phyloP scores from a whole-genome alignment of 192 early-diverging fungal species.

The Haplosporangium gracile region DNA sequence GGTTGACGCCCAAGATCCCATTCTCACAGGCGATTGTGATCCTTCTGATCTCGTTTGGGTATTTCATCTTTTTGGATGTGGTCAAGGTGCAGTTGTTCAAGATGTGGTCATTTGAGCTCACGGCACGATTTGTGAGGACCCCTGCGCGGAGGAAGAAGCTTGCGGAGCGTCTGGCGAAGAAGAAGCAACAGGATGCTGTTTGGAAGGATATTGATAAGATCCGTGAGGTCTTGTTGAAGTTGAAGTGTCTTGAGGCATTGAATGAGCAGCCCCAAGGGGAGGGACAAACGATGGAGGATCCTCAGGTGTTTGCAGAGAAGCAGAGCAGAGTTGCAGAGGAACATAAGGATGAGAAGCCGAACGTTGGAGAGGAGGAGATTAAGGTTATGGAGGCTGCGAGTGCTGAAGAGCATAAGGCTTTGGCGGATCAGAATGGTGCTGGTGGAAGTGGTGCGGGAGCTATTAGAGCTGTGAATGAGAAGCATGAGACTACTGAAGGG shows the following conservation, averaged over 20 bases:
- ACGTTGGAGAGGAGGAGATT: background rate
- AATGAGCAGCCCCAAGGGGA: slow-evolving; percentile 22
- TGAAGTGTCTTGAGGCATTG: slow-evolving; percentile 52
- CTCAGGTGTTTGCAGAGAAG: slow-evolving; percentile 10
- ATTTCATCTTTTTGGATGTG: slow-evolving; percentile 86
- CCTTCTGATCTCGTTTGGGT: slow-evolving; percentile 79
- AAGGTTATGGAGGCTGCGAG: slow-evolving; percentile 1
- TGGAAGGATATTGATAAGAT: slow-evolving; percentile 53
- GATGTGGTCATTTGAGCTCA: slow-evolving; percentile 91
- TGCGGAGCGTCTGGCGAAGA: slow-evolving; percentile 59
- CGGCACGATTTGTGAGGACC: slow-evolving; percentile 85
- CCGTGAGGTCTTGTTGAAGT: slow-evolving; percentile 51
- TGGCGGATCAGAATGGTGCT: background rate
- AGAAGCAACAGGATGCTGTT: slow-evolving; percentile 62
- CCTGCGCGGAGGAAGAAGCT: slow-evolving; percentile 74
- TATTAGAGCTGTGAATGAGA: slow-evolving; percentile 7
- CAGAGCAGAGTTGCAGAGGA: background rate
- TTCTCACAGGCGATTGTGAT: slow-evolving; percentile 80
- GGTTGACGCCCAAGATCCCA: slow-evolving; percentile 78
- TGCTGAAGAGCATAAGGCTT: background rate
- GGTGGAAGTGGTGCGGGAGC: background rate
- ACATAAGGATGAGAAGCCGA: background rate
- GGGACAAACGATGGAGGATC: slow-evolving; percentile 17
- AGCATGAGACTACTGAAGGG: background rate
- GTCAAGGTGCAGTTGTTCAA: slow-evolving; percentile 91